These are phyloP conservation scores for Byssochlamys sp. DNA, from an alignment of 2,329 filamentous ascomycete genomes.

Conservation along the genomic window DNA sequence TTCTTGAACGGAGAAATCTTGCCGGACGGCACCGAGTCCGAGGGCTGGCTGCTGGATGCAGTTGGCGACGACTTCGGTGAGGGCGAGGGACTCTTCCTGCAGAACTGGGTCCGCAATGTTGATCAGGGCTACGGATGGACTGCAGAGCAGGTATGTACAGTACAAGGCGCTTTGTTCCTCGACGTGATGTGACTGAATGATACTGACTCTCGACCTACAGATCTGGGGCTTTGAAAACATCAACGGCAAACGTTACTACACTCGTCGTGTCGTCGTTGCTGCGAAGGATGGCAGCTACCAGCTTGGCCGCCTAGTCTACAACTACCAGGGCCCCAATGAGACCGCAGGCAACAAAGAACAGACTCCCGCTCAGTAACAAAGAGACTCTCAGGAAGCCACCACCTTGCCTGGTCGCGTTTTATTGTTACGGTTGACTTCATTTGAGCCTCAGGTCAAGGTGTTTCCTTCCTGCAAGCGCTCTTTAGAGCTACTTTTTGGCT, in stretches of 20 bases:
- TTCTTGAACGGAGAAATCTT: slow-evolving; percentile 34
- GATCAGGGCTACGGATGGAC: slow-evolving; percentile 40
- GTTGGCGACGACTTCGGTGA: slow-evolving; percentile 34
- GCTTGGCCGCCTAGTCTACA: slow-evolving; percentile 34
- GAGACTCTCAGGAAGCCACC: not conserved
- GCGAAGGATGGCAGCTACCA: slow-evolving; percentile 26
- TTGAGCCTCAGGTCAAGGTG: not conserved
- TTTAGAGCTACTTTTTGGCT: not conserved
- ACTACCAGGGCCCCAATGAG: slow-evolving; percentile 17
- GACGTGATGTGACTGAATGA: not conserved
- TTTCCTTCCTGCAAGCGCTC: not conserved
- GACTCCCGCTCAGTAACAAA: not conserved
- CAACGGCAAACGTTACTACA: slow-evolving; percentile 32
- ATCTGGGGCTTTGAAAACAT: slow-evolving; percentile 40
- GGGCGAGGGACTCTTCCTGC: slow-evolving; percentile 36
- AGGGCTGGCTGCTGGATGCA: slow-evolving; percentile 52
- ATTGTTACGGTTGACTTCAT: not conserved
- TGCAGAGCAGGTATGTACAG: slow-evolving; percentile 40
- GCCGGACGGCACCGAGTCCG: slow-evolving; percentile 47
- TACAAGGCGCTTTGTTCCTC: not conserved
- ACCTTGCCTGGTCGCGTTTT: not conserved
- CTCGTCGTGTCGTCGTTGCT: slow-evolving; percentile 32
- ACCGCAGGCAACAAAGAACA: not conserved
- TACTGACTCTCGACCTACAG: slow-evolving; percentile 13
- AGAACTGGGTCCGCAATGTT: slow-evolving; percentile 42